phyloP scores from a whole-genome alignment of 371 early-diverging fungal genomes.

The Mortierella sp. region DNA sequence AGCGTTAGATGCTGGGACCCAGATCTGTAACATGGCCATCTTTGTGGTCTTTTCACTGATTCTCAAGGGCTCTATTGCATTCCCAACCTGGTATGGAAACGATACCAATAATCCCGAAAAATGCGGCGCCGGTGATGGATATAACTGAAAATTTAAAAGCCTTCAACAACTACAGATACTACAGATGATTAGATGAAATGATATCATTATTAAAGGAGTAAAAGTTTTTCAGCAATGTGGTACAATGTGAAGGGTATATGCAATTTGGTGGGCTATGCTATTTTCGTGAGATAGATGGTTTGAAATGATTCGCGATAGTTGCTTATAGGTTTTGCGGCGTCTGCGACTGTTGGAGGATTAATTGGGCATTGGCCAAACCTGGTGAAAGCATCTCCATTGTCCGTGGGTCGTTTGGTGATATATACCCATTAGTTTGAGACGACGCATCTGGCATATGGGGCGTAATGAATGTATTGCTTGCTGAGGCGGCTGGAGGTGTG shows the following conservation, averaged over 20 bases:
- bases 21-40: constrained; percentile 55
- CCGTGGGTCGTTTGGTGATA: constrained; percentile 2
- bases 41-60: constrained; percentile 53
- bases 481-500: neutral
- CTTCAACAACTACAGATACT: neutral
- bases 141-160: constrained; percentile 8
- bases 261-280: neutral
- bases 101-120: constrained; percentile 32
- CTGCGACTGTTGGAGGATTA: constrained; percentile 48
- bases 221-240: neutral
- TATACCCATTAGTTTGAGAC: neutral
- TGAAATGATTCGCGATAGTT: neutral
- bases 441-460: neutral
- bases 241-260: neutral
- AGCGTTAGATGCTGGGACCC: constrained; percentile 56
- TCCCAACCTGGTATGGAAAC: constrained; percentile 41
- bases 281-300: neutral
- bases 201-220: neutral
- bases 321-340: constrained; percentile 1
- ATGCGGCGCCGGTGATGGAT: constrained; percentile 50
- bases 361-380: constrained; percentile 40
- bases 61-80: constrained; percentile 31
- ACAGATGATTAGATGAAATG: neutral
- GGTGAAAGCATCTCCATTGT: constrained; percentile 32
- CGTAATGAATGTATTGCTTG: neutral